Percentiles rank a stretch among this genome's conserved stretches.
Conservation (phyloP, 176 grass and related monocot species). For the Avena insularis region DNA sequence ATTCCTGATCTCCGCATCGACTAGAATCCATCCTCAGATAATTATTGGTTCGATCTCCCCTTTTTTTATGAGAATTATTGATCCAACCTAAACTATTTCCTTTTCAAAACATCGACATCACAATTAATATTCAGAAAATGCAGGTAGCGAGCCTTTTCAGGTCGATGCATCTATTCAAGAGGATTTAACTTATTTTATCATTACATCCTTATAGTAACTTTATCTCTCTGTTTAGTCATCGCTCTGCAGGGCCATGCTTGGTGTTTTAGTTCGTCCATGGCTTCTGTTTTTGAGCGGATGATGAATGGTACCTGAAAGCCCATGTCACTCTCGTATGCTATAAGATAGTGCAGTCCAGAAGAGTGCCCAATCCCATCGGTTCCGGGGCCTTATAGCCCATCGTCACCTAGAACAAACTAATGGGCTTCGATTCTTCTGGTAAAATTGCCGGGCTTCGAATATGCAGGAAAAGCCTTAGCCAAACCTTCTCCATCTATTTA, state of each 20-base stretch:
- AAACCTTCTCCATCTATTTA: too few relatives aligned
- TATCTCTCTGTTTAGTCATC: too few relatives aligned
- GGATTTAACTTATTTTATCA: neutral
- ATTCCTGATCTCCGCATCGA: slow-evolving; percentile 36
- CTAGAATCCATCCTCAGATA: slow-evolving; percentile 33
- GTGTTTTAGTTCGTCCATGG: too few relatives aligned
- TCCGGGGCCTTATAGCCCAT: neutral
- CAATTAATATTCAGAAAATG: slow-evolving; percentile 11
- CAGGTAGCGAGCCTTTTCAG: slow-evolving; percentile 25
- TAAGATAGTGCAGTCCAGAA: neutral
- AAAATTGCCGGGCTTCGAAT: neutral
- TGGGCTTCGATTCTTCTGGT: neutral
- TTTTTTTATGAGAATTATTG: neutral
- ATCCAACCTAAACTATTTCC: neutral
- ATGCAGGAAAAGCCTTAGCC: too few relatives aligned
- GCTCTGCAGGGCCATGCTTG: too few relatives aligned
- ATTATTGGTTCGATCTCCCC: neutral
- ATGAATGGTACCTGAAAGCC: too few relatives aligned
- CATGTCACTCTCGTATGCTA: too few relatives aligned
- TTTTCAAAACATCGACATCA: neutral
- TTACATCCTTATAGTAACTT: neutral
- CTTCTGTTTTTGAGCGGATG: too few relatives aligned
- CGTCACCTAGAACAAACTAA: too few relatives aligned
- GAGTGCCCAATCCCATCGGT: neutral
- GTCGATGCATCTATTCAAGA: neutral